Evolutionary conservation across 164 flowering plant genomes (phyloP).

Genomic region (Annona cherimola): DNA sequence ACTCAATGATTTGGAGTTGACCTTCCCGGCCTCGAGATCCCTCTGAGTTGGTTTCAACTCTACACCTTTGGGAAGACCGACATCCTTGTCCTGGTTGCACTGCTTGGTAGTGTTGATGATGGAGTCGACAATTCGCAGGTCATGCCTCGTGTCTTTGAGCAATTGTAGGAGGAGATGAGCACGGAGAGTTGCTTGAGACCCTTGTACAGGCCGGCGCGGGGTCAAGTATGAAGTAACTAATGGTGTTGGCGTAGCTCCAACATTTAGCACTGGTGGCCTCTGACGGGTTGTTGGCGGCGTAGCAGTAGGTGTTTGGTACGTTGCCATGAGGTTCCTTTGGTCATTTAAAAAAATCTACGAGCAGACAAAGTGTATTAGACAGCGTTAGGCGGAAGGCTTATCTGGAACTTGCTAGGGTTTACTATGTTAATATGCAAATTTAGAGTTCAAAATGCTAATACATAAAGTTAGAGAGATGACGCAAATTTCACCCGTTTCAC

Average conservation of each 20-base stretch:
- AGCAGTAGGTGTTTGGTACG: slow-evolving; percentile 95
- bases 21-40: slow-evolving; percentile 88
- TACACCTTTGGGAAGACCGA: slow-evolving; percentile 75
- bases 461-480: too few species aligned
- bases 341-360: too few species aligned
- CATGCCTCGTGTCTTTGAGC: slow-evolving; percentile 90
- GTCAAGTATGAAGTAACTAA: slow-evolving; percentile 44
- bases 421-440: too few species aligned
- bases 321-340: slow-evolving; percentile 77
- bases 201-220: too few species aligned
- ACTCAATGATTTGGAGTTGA: slow-evolving; percentile 93
- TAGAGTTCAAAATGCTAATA: too few species aligned
- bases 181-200: slow-evolving; percentile 89
- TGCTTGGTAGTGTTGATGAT: slow-evolving; percentile 94
- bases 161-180: slow-evolving; percentile 92
- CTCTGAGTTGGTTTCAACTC: slow-evolving; percentile 65
- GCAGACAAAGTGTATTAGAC: too few species aligned
- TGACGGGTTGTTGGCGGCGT: slow-evolving; percentile 97
- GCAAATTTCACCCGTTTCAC: too few species aligned
- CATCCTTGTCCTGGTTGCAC: slow-evolving; percentile 99
- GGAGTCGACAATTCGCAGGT: slow-evolving; percentile 84
- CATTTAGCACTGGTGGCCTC: slow-evolving; percentile 99
- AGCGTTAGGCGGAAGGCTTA: too few species aligned
- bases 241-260: slow-evolving; percentile 97
- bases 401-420: too few species aligned